Percentiles rank a stretch among this genome's conserved stretches.
Evolutionary conservation across 192 early-diverging fungal genomes (phyloP).

Genomic region (Radiomyces spectabilis): DNA sequence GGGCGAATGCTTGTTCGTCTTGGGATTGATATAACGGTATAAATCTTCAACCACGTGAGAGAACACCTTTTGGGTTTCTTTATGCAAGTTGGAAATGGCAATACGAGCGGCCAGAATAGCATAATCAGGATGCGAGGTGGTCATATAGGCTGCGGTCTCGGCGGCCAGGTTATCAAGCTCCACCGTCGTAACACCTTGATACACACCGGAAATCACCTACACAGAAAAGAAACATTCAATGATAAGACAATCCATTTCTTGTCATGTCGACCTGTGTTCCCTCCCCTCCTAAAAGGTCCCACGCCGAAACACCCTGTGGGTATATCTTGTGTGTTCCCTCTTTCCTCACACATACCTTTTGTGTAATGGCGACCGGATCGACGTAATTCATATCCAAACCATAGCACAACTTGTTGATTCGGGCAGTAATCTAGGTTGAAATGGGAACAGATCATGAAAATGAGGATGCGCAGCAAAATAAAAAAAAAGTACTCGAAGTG

Average conservation of each 20-base stretch:
- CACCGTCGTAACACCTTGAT: slow-evolving; percentile 94
- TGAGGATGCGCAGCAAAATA: no score
- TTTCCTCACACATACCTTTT: no score
- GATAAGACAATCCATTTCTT: not conserved
- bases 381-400: slow-evolving; percentile 89
- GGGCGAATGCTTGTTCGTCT: slow-evolving; percentile 70
- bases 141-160: slow-evolving; percentile 85
- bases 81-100: slow-evolving; percentile 90
- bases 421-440: slow-evolving; percentile 76
- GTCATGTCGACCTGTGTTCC: not conserved
- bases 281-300: no score
- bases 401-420: slow-evolving; percentile 92
- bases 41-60: slow-evolving; percentile 75
- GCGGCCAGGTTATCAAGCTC: slow-evolving; percentile 96
- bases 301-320: no score
- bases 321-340: no score
- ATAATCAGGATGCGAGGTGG: slow-evolving; percentile 93
- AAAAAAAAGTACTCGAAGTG: no score
- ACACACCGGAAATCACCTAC: slow-evolving; percentile 89
- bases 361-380: slow-evolving; percentile 80
- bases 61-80: slow-evolving; percentile 74
- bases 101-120: slow-evolving; percentile 93
- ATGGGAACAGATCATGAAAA: no score
- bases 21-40: slow-evolving; percentile 82
- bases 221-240: not conserved